Evolutionary conservation across 2,329 filamentous ascomycete species (phyloP).

Genomic region (Stenocarpella maydis): DNA sequence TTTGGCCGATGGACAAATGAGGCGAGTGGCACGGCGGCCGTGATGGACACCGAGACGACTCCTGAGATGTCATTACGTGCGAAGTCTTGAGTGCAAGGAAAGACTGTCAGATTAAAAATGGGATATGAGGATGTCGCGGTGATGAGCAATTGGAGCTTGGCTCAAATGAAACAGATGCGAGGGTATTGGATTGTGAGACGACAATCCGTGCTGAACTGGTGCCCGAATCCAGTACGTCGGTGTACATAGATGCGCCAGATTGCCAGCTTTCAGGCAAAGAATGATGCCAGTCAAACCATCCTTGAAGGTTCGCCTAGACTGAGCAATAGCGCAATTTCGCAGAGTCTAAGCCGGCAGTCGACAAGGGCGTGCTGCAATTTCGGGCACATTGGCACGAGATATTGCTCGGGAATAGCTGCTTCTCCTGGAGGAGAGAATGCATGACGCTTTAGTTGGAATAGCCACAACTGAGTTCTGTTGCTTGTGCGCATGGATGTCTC

Average conservation of each 20-base stretch:
- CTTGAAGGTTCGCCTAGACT: slow-evolving; percentile 16
- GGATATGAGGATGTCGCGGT: not conserved
- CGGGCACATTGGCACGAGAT: not conserved
- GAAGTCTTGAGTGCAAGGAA: not conserved
- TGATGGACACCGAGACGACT: not conserved
- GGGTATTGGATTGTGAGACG: slow-evolving; percentile 3
- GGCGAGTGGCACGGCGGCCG: not conserved
- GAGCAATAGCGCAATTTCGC: not conserved
- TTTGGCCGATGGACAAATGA: not conserved
- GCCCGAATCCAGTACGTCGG: not conserved
- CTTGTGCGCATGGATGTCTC: too few species aligned
- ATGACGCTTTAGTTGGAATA: too few species aligned
- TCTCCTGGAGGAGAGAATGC: too few species aligned
- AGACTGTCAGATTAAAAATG: not conserved
- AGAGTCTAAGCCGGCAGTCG: not conserved
- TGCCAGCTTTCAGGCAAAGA: not conserved
- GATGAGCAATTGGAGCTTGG: not conserved
- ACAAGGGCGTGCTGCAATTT: not conserved
- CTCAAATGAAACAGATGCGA: slow-evolving; percentile 12
- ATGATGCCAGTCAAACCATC: not conserved
- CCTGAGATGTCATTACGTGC: not conserved
- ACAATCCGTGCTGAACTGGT: not conserved
- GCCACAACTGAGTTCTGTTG: too few species aligned
- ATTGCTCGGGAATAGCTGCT: not conserved
- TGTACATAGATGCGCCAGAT: slow-evolving; percentile 7